Percentiles rank a stretch among this genome's conserved stretches.
These are phyloP conservation scores for Kalmanozyma brasiliensis DNA, from an alignment of 1,284 basidiomycete species.

Conservation along the genomic window DNA sequence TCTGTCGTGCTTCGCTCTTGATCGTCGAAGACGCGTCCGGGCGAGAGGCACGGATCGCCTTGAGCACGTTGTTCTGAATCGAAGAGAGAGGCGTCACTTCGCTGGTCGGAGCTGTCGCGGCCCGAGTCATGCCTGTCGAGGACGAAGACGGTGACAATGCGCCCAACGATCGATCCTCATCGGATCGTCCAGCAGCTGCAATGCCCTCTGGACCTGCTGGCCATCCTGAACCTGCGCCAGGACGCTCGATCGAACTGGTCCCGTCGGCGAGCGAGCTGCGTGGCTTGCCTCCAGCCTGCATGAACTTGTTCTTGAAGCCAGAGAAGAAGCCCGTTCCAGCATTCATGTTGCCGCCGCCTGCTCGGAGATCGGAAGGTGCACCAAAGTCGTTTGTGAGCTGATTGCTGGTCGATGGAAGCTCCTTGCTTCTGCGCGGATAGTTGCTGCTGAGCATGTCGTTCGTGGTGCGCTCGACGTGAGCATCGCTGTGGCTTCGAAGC, in stretches of 20 bases:
- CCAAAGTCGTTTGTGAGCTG: conserved; percentile 13
- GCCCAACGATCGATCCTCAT: conserved; percentile 29
- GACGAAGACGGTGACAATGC: conserved; percentile 8
- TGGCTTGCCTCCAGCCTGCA: conserved; percentile 24
- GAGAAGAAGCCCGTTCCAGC: conserved; percentile 47
- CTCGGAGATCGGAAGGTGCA: conserved; percentile 4
- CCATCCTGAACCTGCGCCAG: conserved; percentile 22
- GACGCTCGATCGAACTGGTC: conserved; percentile 55
- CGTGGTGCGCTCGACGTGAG: conserved; percentile 63
- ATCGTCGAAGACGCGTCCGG: conserved; percentile 67
- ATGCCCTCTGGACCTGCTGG: conserved; percentile 18
- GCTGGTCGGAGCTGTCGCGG: conserved; percentile 41
- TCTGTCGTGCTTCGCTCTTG: conserved; percentile 63
- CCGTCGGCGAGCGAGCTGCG: conserved; percentile 58
- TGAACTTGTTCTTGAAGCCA: conserved; percentile 43
- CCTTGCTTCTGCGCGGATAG: conserved; percentile 53
- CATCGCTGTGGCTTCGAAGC: conserved; percentile 55
- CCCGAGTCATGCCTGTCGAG: conserved; percentile 6
- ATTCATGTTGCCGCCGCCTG: conserved; percentile 3
- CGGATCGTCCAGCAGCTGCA: conserved; percentile 34
- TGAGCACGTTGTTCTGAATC: conserved; percentile 66
- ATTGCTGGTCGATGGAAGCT: conserved; percentile 18
- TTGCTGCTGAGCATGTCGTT: conserved; percentile 58
- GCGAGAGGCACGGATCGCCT: conserved; percentile 67
- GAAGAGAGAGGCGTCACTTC: conserved; percentile 65